Conservation (phyloP, 2,329 filamentous ascomycete genomes). For the Colletotrichum destructivum region DNA sequence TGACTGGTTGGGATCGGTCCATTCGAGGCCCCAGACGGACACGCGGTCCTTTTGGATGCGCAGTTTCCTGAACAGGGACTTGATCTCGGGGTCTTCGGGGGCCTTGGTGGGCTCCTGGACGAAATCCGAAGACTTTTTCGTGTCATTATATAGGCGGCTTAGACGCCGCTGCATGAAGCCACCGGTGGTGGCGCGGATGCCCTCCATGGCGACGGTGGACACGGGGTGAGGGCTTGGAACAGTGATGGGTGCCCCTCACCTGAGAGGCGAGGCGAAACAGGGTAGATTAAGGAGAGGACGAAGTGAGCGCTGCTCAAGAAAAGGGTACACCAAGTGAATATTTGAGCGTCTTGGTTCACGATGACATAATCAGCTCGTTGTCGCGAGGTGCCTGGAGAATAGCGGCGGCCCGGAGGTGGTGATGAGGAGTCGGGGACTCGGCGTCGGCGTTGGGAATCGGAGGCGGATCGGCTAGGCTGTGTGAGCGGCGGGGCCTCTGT, state of each 20-base stretch:
- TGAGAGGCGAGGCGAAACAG: conserved; percentile 10
- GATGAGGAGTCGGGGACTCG: conserved; percentile 27
- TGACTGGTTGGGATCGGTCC: conserved; percentile 79
- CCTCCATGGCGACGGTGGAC: conserved; percentile 60
- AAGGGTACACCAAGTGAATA: background rate
- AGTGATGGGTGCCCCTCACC: conserved; percentile 36
- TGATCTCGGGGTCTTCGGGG: conserved; percentile 78
- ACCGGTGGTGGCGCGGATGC: conserved; percentile 64
- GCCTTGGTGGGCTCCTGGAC: conserved; percentile 76
- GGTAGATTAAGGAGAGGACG: background rate
- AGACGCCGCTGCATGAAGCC: conserved; percentile 74
- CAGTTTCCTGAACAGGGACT: conserved; percentile 81
- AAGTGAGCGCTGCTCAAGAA: background rate
- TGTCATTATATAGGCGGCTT: conserved; percentile 84
- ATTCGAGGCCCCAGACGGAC: conserved; percentile 85
- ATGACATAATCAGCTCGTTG: conserved; percentile 24
- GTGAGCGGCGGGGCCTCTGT: conserved; percentile 15
- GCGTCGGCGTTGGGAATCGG: conserved; percentile 26
- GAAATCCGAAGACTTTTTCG: conserved; percentile 83
- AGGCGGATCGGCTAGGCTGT: conserved; percentile 25
- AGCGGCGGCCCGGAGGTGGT: background rate
- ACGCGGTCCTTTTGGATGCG: conserved; percentile 86
- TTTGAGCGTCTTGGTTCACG: background rate
- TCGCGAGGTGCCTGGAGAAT: background rate
- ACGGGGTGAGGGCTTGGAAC: background rate